Evolutionary conservation across 768 basidiomycete species (phyloP).

Genomic region (Kwoniella shandongensis): DNA sequence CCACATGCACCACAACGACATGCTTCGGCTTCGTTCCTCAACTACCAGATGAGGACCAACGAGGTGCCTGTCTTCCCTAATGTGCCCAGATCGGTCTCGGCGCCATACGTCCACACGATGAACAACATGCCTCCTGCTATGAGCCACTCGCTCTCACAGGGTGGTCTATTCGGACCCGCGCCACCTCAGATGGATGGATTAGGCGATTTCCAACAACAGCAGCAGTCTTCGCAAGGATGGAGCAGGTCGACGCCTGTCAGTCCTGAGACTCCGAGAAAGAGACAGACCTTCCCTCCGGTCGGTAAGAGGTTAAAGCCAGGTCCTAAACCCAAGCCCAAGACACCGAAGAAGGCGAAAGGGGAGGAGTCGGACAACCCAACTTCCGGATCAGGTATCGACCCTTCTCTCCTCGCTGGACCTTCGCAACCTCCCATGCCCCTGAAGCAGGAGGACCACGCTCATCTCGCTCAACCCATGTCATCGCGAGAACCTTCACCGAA

Average conservation of each 20-base stretch:
- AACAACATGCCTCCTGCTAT: conserved; percentile 14
- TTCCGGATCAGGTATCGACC: conserved; percentile 9
- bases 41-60: conserved; percentile 24
- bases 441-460: conserved; percentile 3
- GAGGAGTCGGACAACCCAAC: not conserved
- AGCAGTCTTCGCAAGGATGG: conserved; percentile 8
- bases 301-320: conserved; percentile 52
- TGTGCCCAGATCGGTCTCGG: conserved; percentile 25
- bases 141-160: conserved; percentile 16
- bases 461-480: conserved; percentile 5
- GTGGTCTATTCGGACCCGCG: conserved; percentile 23
- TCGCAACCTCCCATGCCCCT: conserved; percentile 8
- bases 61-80: conserved; percentile 22
- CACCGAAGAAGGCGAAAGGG: conserved; percentile 35
- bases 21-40: conserved; percentile 23
- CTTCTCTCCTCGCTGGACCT: conserved; percentile 11
- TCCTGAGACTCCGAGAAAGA: conserved; percentile 29
- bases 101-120: conserved; percentile 22
- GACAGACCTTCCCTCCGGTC: conserved; percentile 30
- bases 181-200: not conserved
- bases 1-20: conserved; percentile 20
- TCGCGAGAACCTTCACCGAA: conserved; percentile 16
- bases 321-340: conserved; percentile 52
- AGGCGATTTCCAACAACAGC: not conserved
- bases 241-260: conserved; percentile 7